These are phyloP conservation scores for Nannochloris sp. DNA, from an alignment of 139 green algal species.

Conservation along the genomic window DNA sequence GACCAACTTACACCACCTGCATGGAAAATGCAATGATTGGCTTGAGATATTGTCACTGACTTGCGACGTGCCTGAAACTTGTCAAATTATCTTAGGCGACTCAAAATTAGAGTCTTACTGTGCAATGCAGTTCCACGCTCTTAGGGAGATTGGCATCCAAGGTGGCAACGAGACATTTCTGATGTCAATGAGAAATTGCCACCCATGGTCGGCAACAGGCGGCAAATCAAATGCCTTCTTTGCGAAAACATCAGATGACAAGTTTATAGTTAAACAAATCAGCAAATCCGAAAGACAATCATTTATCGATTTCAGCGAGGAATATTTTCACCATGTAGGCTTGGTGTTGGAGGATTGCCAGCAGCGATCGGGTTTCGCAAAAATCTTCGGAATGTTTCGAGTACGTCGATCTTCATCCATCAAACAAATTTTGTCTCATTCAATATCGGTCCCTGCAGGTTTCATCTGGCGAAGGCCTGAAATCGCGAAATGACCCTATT, in stretches of 20 bases:
- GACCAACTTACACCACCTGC: too few relatives aligned
- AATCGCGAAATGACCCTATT: conserved; percentile 24
- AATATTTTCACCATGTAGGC: conserved; percentile 82
- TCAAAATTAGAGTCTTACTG: conserved; percentile 65
- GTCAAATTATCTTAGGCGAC: neutral
- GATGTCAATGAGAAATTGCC: conserved; percentile 66
- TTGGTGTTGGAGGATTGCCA: conserved; percentile 12
- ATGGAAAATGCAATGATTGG: too few relatives aligned
- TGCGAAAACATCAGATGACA: conserved; percentile 77
- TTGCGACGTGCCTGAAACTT: neutral
- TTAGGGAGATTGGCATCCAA: conserved; percentile 49
- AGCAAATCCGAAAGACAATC: conserved; percentile 46
- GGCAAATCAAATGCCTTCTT: conserved; percentile 91
- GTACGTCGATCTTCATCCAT: conserved; percentile 14
- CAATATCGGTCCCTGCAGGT: neutral
- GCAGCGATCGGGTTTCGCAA: conserved; percentile 71
- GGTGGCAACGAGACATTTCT: conserved; percentile 72
- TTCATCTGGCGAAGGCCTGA: neutral
- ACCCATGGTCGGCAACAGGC: conserved; percentile 61
- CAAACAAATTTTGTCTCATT: neutral
- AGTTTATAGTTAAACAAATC: conserved; percentile 71
- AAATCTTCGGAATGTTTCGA: conserved; percentile 88
- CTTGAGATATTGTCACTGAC: too few relatives aligned
- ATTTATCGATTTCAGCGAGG: conserved; percentile 75
- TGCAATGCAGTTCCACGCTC: conserved; percentile 75